Percentiles rank a stretch among this genome's conserved stretches.
These are phyloP conservation scores for Talaromyces sp. DNA, from an alignment of 2,329 filamentous ascomycete genomes.

Conservation along the genomic window DNA sequence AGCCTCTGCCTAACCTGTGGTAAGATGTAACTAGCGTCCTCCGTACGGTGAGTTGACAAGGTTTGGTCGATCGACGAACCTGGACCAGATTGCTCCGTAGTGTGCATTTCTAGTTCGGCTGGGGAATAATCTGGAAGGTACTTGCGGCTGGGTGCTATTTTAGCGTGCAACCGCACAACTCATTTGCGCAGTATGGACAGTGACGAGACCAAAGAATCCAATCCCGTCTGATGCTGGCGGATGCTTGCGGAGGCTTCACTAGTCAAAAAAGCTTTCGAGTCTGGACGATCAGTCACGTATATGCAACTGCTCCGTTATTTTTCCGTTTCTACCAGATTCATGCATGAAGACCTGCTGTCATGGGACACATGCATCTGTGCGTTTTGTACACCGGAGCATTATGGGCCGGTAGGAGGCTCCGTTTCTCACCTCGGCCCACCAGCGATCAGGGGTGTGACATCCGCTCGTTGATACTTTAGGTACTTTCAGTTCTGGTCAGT, in stretches of 20 bases:
- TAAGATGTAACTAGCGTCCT: not conserved
- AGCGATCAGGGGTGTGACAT: not conserved
- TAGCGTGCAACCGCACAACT: not conserved
- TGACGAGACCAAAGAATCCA: too few species aligned
- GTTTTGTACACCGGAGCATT: not conserved
- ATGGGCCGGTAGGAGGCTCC: not conserved
- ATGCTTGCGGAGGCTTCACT: not conserved
- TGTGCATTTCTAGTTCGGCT: not conserved
- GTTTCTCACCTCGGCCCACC: not conserved
- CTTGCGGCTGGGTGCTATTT: not conserved
- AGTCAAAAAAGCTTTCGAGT: not conserved
- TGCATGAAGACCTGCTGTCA: not conserved
- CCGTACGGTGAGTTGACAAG: too few species aligned
- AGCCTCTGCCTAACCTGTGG: not conserved
- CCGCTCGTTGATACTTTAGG: not conserved
- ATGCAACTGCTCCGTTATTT: slow-evolving; percentile 1
- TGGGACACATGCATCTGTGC: not conserved
- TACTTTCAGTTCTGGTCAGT: not conserved
- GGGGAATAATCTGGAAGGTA: not conserved
- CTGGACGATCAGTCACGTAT: not conserved
- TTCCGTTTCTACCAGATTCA: not conserved
- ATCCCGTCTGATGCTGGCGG: too few species aligned
- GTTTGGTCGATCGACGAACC: too few species aligned
- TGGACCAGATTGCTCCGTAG: not conserved
- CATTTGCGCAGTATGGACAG: not conserved